Conservation (phyloP, 73 alveolate genomes). For the Paramecium tetraurelia region DNA sequence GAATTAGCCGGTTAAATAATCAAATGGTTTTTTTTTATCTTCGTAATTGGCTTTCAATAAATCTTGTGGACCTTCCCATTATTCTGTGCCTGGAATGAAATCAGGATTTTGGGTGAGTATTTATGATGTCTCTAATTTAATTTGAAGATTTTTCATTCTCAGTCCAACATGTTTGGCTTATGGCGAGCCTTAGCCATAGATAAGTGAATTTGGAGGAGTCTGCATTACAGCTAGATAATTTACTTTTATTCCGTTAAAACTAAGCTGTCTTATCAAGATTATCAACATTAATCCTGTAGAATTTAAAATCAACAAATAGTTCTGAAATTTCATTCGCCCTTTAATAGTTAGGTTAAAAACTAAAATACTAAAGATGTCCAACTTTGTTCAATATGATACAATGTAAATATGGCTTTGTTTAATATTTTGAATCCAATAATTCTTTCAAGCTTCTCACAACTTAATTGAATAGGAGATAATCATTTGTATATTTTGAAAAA, state of each 20-base stretch:
- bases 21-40: not conserved
- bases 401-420: not conserved
- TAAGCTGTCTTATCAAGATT: not conserved
- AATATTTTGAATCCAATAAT: not conserved
- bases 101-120: not conserved
- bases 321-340: not conserved
- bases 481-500: too few relatives aligned
- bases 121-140: not conserved
- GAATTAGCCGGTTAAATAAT: conserved; percentile 12
- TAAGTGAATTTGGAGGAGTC: not conserved
- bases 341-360: not conserved
- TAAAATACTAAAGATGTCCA: not conserved
- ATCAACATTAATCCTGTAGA: not conserved
- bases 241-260: not conserved
- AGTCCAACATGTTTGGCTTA: not conserved
- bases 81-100: not conserved
- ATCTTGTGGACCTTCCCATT: conserved; percentile 45
- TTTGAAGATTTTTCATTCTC: not conserved
- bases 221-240: not conserved
- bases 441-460: not conserved
- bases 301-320: not conserved
- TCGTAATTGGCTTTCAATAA: conserved; percentile 7
- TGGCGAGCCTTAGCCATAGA: not conserved
- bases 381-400: not conserved
- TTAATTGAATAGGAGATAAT: too few relatives aligned